These are phyloP conservation scores for Cladophialophora immunda DNA, from an alignment of 2,329 filamentous ascomycete genomes.

Conservation along the genomic window DNA sequence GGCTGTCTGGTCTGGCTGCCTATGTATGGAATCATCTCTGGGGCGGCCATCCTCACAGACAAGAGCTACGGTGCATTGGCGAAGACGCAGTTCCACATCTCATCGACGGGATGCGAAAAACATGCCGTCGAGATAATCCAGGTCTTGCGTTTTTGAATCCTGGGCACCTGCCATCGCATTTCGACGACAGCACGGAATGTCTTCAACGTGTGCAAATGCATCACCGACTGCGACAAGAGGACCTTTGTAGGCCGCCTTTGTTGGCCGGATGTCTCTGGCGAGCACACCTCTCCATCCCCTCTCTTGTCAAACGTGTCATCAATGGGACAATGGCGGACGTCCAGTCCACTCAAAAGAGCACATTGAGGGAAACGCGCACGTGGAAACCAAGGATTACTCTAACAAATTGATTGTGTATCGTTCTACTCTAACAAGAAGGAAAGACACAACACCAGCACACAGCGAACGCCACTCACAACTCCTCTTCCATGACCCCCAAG, in stretches of 20 bases:
- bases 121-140: neutral
- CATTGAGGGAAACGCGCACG: neutral
- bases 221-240: neutral
- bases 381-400: neutral
- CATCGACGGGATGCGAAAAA: neutral
- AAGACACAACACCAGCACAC: neutral
- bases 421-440: neutral
- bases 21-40: neutral
- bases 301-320: neutral
- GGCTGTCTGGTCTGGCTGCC: neutral
- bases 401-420: neutral
- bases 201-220: neutral
- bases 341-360: neutral
- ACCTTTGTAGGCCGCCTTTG: neutral
- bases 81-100: neutral
- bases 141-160: neutral
- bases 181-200: neutral
- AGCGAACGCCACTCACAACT: conserved; percentile 7
- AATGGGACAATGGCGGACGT: neutral
- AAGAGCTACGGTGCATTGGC: neutral
- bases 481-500: conserved; percentile 21
- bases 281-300: neutral
- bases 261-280: neutral
- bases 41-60: neutral
- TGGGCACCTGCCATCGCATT: neutral